Percentiles rank a stretch among this genome's conserved stretches.
phyloP scores from a whole-genome alignment of 805 yeast species.

The Kockiozyma suomiensis region DNA sequence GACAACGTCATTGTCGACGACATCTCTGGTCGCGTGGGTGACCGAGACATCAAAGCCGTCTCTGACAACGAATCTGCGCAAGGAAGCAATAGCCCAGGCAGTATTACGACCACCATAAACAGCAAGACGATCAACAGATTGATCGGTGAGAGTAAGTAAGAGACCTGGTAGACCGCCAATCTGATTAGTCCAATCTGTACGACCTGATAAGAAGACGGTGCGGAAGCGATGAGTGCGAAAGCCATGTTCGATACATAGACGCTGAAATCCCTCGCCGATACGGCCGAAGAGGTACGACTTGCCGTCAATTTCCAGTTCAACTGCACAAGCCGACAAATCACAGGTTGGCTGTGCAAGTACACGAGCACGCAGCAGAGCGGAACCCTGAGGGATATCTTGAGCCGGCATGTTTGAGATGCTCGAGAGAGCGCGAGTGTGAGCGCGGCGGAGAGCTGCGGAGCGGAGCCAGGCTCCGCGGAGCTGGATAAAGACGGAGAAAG shows the following conservation, averaged over 20 bases:
- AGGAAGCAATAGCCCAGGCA: slow-evolving; percentile 67
- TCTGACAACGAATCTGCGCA: slow-evolving; percentile 87
- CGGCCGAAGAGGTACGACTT: slow-evolving; percentile 67
- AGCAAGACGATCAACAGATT: slow-evolving; percentile 62
- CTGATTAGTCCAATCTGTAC: slow-evolving; percentile 65
- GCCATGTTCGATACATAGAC: slow-evolving; percentile 65
- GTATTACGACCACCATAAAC: slow-evolving; percentile 55
- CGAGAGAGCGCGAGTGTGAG: not conserved
- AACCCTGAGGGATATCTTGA: not conserved
- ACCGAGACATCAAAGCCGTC: slow-evolving; percentile 59
- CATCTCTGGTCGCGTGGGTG: slow-evolving; percentile 34
- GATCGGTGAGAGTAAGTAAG: slow-evolving; percentile 78
- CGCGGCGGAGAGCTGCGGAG: not conserved
- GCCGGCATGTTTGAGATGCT: too few relatives aligned
- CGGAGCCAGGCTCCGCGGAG: slow-evolving; percentile 14
- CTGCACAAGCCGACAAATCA: slow-evolving; percentile 15
- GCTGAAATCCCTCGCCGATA: slow-evolving; percentile 82
- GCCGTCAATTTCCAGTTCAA: slow-evolving; percentile 15
- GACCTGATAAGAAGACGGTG: slow-evolving; percentile 77
- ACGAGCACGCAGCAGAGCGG: slow-evolving; percentile 7
- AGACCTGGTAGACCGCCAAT: slow-evolving; percentile 93
- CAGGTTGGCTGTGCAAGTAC: slow-evolving; percentile 24
- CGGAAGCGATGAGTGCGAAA: slow-evolving; percentile 59
- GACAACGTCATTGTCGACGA: slow-evolving; percentile 40
- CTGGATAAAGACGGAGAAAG: not conserved